A percentile compares a stretch with the other conserved stretches of the same genome.
Conservation (phyloP, 1,284 basidiomycete genomes). For the Mycena citricolor region DNA sequence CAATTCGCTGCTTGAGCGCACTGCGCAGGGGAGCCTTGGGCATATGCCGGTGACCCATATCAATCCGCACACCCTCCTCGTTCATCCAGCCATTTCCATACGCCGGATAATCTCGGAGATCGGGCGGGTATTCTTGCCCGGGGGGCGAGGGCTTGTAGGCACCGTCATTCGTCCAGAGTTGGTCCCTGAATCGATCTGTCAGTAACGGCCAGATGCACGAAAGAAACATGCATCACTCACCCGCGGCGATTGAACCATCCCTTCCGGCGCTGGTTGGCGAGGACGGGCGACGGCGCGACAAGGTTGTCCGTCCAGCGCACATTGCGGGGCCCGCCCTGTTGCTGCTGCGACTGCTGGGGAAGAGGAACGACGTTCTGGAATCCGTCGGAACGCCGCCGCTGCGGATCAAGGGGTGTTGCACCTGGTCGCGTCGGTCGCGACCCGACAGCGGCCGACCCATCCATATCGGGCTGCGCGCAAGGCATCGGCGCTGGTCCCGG, state of each 20-base stretch:
- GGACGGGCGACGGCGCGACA: constrained; percentile 69
- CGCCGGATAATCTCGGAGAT: constrained; percentile 70
- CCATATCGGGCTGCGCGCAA: constrained; percentile 10
- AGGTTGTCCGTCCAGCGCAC: constrained; percentile 76
- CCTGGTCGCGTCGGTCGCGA: constrained; percentile 12
- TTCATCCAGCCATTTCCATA: constrained; percentile 76
- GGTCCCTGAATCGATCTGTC: constrained; percentile 51
- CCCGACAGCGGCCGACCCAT: background rate
- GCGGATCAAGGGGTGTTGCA: constrained; percentile 17
- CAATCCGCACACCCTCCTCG: constrained; percentile 71
- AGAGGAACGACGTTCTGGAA: constrained; percentile 15
- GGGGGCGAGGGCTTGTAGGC: constrained; percentile 54
- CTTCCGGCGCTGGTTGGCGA: constrained; percentile 58
- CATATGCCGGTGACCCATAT: constrained; percentile 69
- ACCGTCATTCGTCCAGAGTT: constrained; percentile 80
- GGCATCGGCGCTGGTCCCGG: constrained; percentile 10
- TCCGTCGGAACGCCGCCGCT: constrained; percentile 19
- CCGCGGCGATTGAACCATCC: constrained; percentile 79
- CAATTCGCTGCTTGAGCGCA: constrained; percentile 64
- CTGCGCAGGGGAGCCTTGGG: constrained; percentile 68
- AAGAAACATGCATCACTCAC: constrained; percentile 40
- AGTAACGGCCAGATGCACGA: constrained; percentile 6
- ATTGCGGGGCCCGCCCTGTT: constrained; percentile 13
- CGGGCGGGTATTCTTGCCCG: constrained; percentile 64
- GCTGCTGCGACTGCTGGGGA: background rate